Conservation (phyloP, 2,329 filamentous ascomycete genomes). For the Aspergillus puulaauensis region DNA sequence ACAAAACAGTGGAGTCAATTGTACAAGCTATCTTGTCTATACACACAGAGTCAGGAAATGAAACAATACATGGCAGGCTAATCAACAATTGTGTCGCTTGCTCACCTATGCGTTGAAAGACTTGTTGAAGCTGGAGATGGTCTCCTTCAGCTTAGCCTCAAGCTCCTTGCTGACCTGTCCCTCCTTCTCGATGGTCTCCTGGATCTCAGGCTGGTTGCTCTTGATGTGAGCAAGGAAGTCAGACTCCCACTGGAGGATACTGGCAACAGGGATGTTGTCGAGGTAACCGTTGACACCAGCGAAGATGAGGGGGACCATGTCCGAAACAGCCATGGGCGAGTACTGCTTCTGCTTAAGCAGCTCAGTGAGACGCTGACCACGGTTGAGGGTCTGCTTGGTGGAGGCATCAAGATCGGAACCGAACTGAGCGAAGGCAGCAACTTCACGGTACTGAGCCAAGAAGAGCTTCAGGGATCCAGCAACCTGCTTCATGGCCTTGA, state of each 20-base stretch:
- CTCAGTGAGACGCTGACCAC: constrained; percentile 98
- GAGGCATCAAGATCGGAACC: constrained; percentile 98
- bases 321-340: constrained; percentile 95
- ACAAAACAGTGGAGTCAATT: constrained; percentile 45
- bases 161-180: constrained; percentile 93
- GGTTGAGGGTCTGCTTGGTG: constrained; percentile 96
- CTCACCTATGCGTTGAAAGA: constrained; percentile 65
- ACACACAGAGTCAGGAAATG: constrained; percentile 42
- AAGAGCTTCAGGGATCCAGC: constrained; percentile 99
- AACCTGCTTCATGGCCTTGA: constrained; percentile 99
- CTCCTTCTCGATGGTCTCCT: constrained; percentile 90
- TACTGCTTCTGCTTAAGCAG: constrained; percentile 99
- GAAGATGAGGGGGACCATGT: constrained; percentile 99
- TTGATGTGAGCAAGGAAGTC: constrained; percentile 92
- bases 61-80: constrained; percentile 36
- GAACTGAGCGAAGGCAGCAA: constrained; percentile 99
- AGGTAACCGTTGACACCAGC: constrained; percentile 98
- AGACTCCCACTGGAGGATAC: constrained; percentile 90
- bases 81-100: constrained; percentile 33
- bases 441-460: constrained; percentile 99
- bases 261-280: constrained; percentile 82
- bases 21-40: constrained; percentile 48
- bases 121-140: constrained; percentile 83
- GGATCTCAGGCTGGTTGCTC: constrained; percentile 81
- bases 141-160: constrained; percentile 63